A percentile compares a stretch with the other conserved stretches of the same genome.
These are phyloP conservation scores for Beauveria varroae DNA, from an alignment of 2,329 filamentous ascomycete genomes.

Conservation along the genomic window DNA sequence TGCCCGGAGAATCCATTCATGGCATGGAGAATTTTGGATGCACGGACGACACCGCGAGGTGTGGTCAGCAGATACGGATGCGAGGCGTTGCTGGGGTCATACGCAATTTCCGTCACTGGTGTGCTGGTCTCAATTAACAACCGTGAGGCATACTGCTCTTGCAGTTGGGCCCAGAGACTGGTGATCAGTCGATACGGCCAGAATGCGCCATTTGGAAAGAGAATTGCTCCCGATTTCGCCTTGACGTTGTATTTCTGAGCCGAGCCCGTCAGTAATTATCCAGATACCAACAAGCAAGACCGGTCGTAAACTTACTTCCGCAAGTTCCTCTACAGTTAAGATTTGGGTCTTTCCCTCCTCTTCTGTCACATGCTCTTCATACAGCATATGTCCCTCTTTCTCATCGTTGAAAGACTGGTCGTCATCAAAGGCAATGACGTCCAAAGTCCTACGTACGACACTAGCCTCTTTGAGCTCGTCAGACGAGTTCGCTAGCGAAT, in stretches of 20 bases:
- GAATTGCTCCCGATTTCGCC: constrained; percentile 21
- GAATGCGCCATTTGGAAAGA: constrained; percentile 28
- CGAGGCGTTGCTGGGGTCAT: constrained; percentile 5
- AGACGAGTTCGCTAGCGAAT: constrained; percentile 13
- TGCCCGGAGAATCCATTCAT: constrained; percentile 47
- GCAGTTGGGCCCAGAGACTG: constrained; percentile 29
- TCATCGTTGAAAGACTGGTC: constrained; percentile 16
- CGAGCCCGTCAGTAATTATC: not conserved
- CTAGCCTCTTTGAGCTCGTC: constrained; percentile 2
- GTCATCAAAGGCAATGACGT: constrained; percentile 13
- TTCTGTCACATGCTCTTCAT: constrained; percentile 16
- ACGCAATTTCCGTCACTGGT: constrained; percentile 18
- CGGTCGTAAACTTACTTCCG: not conserved
- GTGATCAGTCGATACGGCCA: constrained; percentile 42
- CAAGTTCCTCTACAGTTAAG: not conserved
- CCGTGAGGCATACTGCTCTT: constrained; percentile 16
- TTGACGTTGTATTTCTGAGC: constrained; percentile 18
- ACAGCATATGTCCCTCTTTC: constrained; percentile 11
- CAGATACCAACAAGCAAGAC: not conserved
- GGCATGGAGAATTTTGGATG: constrained; percentile 45
- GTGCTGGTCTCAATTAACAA: constrained; percentile 32
- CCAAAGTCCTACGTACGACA: constrained; percentile 6
- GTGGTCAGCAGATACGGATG: constrained; percentile 37
- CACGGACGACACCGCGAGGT: constrained; percentile 33
- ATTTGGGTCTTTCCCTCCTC: constrained; percentile 6